phyloP scores from a whole-genome alignment of 2,329 filamentous ascomycete genomes.

The Metarhizium rileyi region DNA sequence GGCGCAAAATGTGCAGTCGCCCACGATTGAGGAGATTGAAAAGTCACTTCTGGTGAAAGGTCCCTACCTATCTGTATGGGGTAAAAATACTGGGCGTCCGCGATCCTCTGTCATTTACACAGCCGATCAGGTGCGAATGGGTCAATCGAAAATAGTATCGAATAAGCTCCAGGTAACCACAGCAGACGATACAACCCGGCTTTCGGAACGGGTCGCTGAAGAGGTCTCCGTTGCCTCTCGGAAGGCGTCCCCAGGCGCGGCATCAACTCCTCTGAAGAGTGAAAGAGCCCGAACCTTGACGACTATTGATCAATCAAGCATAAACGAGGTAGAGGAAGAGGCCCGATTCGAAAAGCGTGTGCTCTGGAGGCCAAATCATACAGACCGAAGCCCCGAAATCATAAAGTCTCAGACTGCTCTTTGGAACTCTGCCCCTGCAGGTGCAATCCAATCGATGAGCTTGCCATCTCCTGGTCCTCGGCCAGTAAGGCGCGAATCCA shows the following conservation, averaged over 20 bases:
- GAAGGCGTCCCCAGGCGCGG: neutral
- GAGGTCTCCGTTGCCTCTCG: neutral
- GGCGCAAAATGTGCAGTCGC: neutral
- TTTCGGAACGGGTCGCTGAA: neutral
- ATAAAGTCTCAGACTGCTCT: neutral
- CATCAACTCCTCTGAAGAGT: neutral
- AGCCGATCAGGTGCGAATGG: slow-evolving; percentile 2
- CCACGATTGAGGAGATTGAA: neutral
- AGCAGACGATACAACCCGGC: neutral
- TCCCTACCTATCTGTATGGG: neutral
- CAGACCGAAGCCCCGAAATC: neutral
- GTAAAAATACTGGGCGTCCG: neutral
- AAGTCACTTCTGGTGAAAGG: neutral
- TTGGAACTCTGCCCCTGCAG: neutral
- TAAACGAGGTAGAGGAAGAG: neutral
- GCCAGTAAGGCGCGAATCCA: neutral
- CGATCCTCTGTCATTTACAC: neutral
- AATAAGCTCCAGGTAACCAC: neutral
- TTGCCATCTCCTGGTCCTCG: neutral
- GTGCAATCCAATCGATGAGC: neutral
- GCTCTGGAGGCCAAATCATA: neutral
- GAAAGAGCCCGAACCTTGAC: neutral
- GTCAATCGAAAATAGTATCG: slow-evolving; percentile 1
- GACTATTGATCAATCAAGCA: neutral
- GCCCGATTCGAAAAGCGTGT: neutral